Base-by-base conservation (phyloP, 1,284 basidiomycete species). In the Cutaneotrichosporon cutaneum region DNA sequence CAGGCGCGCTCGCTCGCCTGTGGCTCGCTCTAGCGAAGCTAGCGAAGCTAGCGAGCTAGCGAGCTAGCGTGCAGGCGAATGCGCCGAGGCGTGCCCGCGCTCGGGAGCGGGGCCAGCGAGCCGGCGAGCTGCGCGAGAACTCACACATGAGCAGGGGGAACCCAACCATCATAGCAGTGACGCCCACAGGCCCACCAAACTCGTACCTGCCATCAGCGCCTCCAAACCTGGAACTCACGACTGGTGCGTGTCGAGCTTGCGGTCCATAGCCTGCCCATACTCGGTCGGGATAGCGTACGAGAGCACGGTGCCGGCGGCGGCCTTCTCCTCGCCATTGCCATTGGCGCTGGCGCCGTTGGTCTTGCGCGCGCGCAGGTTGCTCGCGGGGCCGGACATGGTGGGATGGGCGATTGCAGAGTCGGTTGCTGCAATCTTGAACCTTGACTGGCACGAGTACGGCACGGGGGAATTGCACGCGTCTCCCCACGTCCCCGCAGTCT, bases 181-280 rank as follows among this genome's bases (percentile, higher is more conserved):
- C 92, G 53, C 96, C 95, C 80, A 84, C 83, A 48, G 95, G 94
- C 9, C 95, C 95, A 68, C 95, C 96, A 73, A 99, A 99, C 80
- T 99, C 94, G 81, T 90, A 96, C 44, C 90, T 92, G 58, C n/a
- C 27, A n/a, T 56, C 54, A 56, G 42, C 24, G 9, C 21, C 21
- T 4, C 24, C 11, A 24, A 1, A n/a, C 13, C 33, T 14, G 6
- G 22, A 8, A 81, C 86, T 62, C 71, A 90, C 88, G 82, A 82
- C 68, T 84, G 82, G 74, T 93, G 91, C 68, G 85, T 82, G 80
- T 94, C 91, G 58, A 94, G 82, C 57, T 85, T 81, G 65, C 86
- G 83, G 82, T 94, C 89, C 54, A 82, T 82, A 73, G 85, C 85
- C 69, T 83, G 85, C 56, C 89, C 89, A 70, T 86, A 85, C 51